Base-by-base conservation (phyloP, 2,329 filamentous ascomycete genomes). In the Xylaria multiplex region DNA sequence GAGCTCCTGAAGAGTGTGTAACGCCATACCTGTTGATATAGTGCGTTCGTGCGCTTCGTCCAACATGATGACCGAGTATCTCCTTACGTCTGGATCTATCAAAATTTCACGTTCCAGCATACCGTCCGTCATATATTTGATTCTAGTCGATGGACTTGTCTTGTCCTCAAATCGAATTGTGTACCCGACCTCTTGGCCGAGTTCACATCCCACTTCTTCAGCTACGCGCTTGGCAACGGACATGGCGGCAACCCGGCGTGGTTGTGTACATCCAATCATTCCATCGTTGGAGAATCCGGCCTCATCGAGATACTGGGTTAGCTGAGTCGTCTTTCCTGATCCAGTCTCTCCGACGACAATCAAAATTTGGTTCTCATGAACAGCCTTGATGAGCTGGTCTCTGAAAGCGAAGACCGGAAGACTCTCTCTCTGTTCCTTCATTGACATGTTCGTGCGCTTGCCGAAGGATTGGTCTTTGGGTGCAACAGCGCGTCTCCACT, bases 121-220 rank as follows among this genome's bases (percentile, higher is more conserved):
- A 79, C 96, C 96, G 75, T 99, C 96, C 16, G 96, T 99, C 95
- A 99, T 97, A 82, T 99, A 99, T 82, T 99, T 99, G 83, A 99
- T 97, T 76, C 90, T 93, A 1, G 96, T 99, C 19, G 90, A 86
- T 1, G 93, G 89, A 70, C 90, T 92, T 0, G 95, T 97, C 77
- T 90, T 92, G 80, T 99, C 96, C 76, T 99, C 96, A 77, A 99
- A 99, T 77, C 96, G 93, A 76, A 99, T 97, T 7, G 92, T 97
- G 78, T 99, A 99, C 61, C 96, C 96, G 69, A 99, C 95, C 77
- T 97, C 94, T 62, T 94, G 89, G 40, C 96, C 96, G 13, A 98
- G 85, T 69, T 90, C 86, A 73, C 95, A 97, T 16, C 96, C 95
- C 65, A 98, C 93, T 81, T 99, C 96, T 76, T 98, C 93, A 0